A percentile compares a stretch with the other conserved stretches of the same genome.
These are phyloP conservation scores for Orbilia javanica DNA, from an alignment of 2,329 filamentous ascomycete genomes.

Conservation along the genomic window DNA sequence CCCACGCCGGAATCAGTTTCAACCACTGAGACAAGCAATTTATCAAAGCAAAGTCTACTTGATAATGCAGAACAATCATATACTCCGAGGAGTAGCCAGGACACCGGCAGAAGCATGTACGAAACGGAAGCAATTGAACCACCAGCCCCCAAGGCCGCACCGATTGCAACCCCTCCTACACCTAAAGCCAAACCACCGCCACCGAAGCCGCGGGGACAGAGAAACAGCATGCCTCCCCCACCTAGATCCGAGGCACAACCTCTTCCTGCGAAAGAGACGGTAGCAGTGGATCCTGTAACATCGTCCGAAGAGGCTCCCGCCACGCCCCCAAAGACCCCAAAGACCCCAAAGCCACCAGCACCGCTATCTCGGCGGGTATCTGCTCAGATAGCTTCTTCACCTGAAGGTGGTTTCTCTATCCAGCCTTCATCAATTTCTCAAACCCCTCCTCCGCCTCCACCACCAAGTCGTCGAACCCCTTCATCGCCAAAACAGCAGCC, in stretches of 20 bases:
- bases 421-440: constrained; percentile 33
- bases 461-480: constrained; percentile 58
- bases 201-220: constrained; percentile 52
- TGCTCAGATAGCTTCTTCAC: constrained; percentile 17
- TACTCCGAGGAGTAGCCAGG: constrained; percentile 49
- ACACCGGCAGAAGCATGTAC: constrained; percentile 29
- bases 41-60: constrained; percentile 59
- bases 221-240: constrained; percentile 49
- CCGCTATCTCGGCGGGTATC: constrained; percentile 53
- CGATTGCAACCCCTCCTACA: constrained; percentile 2
- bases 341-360: constrained; percentile 43
- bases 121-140: constrained; percentile 35
- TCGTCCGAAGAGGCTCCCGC: constrained; percentile 17
- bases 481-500: constrained; percentile 36
- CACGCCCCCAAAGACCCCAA: constrained; percentile 51
- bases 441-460: constrained; percentile 46
- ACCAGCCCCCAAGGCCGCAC: neutral
- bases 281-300: neutral
- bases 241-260: constrained; percentile 32
- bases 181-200: constrained; percentile 53
- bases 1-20: constrained; percentile 64
- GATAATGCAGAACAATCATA: constrained; percentile 33
- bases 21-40: constrained; percentile 62
- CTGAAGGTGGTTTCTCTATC: constrained; percentile 17
- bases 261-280: constrained; percentile 20